Evolutionary conservation across 345 rosid genomes (phyloP).

Genomic region (Combretum micranthum): DNA sequence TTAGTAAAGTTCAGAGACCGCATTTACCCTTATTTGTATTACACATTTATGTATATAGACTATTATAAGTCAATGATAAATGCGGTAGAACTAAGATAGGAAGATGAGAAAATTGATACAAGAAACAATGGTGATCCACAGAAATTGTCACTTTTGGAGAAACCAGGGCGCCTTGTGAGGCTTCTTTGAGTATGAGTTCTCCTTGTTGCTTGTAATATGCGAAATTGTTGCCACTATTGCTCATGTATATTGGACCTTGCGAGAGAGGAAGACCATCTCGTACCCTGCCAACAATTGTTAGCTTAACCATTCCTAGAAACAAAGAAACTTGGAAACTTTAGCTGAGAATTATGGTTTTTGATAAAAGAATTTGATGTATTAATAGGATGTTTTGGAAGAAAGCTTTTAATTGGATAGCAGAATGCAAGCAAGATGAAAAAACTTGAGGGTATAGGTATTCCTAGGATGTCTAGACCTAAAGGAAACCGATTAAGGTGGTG

Average conservation of each 20-base stretch:
- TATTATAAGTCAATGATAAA: neutral
- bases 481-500: too few relatives aligned
- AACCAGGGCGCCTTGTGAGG: conserved; percentile 31
- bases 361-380: too few relatives aligned
- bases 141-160: conserved; percentile 36
- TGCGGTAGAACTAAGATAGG: neutral
- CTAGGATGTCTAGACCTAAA: too few relatives aligned
- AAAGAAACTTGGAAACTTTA: too few relatives aligned
- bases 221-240: conserved; percentile 19
- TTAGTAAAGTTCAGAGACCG: too few relatives aligned
- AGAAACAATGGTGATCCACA: conserved; percentile 46
- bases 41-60: too few relatives aligned
- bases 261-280: conserved; percentile 50
- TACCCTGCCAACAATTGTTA: conserved; percentile 49
- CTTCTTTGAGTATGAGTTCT: conserved; percentile 40
- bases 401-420: too few relatives aligned
- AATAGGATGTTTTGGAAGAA: too few relatives aligned
- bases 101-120: conserved; percentile 19
- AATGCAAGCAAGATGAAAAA: too few relatives aligned
- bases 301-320: conserved; percentile 34
- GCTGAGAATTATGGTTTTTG: too few relatives aligned
- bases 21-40: too few relatives aligned
- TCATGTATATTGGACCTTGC: conserved; percentile 22
- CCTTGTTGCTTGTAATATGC: conserved; percentile 43
- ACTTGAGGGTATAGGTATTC: too few relatives aligned